Conservation (phyloP, 1,139 yeast genomes). For the Hemisphaericaspora subhashii region DNA sequence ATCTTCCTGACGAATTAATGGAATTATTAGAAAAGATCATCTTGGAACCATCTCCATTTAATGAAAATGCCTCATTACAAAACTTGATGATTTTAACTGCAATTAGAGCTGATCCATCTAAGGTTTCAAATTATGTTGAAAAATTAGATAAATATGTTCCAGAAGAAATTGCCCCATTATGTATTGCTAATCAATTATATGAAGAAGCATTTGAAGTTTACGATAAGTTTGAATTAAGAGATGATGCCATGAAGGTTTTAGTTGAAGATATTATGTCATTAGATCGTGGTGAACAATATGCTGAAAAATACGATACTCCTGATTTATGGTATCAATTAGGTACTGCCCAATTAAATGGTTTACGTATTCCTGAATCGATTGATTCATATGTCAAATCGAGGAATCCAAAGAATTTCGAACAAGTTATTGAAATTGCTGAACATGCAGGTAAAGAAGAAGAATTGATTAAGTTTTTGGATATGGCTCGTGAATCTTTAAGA, state of each 20-base stretch:
- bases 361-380: conserved; percentile 89
- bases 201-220: conserved; percentile 96
- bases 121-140: conserved; percentile 82
- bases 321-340: conserved; percentile 96
- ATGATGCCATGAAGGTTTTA: conserved; percentile 84
- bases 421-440: conserved; percentile 92
- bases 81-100: conserved; percentile 92
- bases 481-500: conserved; percentile 93
- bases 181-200: conserved; percentile 81
- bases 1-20: conserved; percentile 86
- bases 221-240: conserved; percentile 75
- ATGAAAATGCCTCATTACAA: conserved; percentile 91
- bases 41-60: conserved; percentile 95
- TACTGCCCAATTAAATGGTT: conserved; percentile 92
- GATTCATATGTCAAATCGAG: conserved; percentile 85
- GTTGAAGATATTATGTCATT: conserved; percentile 92
- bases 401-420: conserved; percentile 87
- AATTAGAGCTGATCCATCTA: conserved; percentile 87
- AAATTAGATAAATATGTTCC: conserved; percentile 91
- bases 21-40: conserved; percentile 94
- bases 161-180: conserved; percentile 88
- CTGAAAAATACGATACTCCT: conserved; percentile 82
- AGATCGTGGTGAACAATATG: conserved; percentile 92
- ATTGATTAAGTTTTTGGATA: conserved; percentile 76
- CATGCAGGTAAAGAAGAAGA: conserved; percentile 97